Evolutionary conservation across 2,329 filamentous ascomycete species (phyloP).

Genomic region (Diaporthe nobilis): DNA sequence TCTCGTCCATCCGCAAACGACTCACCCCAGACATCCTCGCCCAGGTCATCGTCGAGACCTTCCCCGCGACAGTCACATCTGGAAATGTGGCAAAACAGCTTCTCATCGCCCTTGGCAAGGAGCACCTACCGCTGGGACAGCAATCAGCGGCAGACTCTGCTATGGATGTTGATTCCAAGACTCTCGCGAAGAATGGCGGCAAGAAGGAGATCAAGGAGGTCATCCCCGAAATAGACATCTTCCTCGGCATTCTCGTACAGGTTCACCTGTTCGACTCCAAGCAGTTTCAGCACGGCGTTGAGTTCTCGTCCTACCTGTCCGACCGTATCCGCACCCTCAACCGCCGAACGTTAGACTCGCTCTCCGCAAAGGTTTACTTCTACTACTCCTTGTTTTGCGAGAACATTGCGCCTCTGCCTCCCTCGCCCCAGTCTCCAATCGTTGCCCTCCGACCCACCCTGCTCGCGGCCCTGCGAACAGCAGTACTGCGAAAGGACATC

Average conservation of each 20-base stretch:
- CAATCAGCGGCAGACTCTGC: conserved; percentile 78
- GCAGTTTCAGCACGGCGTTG: conserved; percentile 82
- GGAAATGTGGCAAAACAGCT: conserved; percentile 78
- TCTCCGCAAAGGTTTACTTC: conserved; percentile 97
- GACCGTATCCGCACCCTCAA: conserved; percentile 91
- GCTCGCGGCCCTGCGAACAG: conserved; percentile 89
- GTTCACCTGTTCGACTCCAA: conserved; percentile 91
- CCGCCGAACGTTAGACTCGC: conserved; percentile 91
- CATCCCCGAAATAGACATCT: conserved; percentile 89
- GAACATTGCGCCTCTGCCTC: conserved; percentile 87
- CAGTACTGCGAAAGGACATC: conserved; percentile 96
- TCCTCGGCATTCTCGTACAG: conserved; percentile 87
- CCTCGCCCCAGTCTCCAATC: conserved; percentile 89
- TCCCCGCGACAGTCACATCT: conserved; percentile 72
- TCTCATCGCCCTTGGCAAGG: conserved; percentile 77
- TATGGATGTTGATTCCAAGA: conserved; percentile 74
- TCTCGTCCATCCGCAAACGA: conserved; percentile 95
- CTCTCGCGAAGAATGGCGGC: conserved; percentile 64
- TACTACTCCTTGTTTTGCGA: conserved; percentile 98
- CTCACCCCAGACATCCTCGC: conserved; percentile 85
- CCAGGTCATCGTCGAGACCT: conserved; percentile 85
- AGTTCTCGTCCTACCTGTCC: conserved; percentile 87
- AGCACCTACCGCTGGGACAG: conserved; percentile 74
- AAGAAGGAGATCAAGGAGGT: conserved; percentile 79
- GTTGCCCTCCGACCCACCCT: conserved; percentile 89